Percentiles rank a stretch among this genome's conserved stretches.
Evolutionary conservation across 2,329 filamentous ascomycete genomes (phyloP).

Genomic region (Calonectria honghensis): DNA sequence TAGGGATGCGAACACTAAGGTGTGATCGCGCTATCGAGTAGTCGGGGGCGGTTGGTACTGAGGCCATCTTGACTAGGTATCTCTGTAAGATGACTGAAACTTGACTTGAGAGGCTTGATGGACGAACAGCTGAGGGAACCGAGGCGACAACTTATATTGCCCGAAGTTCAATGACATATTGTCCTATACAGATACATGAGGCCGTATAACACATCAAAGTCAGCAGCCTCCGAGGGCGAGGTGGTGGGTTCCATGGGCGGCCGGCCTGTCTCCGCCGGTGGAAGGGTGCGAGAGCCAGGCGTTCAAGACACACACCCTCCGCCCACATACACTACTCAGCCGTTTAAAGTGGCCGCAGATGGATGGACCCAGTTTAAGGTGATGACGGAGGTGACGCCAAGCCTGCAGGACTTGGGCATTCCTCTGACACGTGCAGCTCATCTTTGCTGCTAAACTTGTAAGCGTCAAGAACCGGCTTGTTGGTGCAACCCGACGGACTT

Average conservation of each 20-base stretch:
- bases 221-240: conserved; percentile 29
- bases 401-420: conserved; percentile 7
- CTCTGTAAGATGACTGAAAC: conserved; percentile 22
- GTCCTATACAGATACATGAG: background rate
- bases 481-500: conserved; percentile 37
- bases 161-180: background rate
- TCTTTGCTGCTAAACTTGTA: conserved; percentile 23
- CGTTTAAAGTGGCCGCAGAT: conserved; percentile 23
- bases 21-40: conserved; percentile 54
- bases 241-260: conserved; percentile 35
- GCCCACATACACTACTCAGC: background rate
- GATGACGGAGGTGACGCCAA: conserved; percentile 32
- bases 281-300: conserved; percentile 37
- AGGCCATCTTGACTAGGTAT: conserved; percentile 49
- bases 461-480: conserved; percentile 29
- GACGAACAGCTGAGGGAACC: conserved; percentile 16
- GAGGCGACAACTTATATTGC: conserved; percentile 33
- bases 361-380: conserved; percentile 27
- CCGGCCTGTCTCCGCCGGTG: conserved; percentile 37
- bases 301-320: conserved; percentile 27
- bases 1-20: conserved; percentile 53
- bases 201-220: conserved; percentile 1
- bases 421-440: conserved; percentile 18
- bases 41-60: conserved; percentile 55
- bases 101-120: conserved; percentile 34